These are phyloP conservation scores for Yamadazyma trypodendri DNA, from an alignment of 1,139 yeast genomes.

Conservation along the genomic window DNA sequence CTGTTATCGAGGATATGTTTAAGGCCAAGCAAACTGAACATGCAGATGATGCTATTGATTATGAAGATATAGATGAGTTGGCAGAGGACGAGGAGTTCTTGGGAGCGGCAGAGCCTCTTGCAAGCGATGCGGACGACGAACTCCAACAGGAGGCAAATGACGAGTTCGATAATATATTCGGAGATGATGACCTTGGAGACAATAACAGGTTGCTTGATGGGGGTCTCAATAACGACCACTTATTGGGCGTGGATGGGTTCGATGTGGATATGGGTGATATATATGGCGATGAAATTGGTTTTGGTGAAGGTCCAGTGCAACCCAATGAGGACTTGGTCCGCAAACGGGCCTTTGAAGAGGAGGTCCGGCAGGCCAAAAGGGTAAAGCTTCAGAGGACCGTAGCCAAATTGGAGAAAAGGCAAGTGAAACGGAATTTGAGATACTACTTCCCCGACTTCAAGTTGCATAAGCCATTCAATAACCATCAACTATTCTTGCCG, in stretches of 20 bases:
- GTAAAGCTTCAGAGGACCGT: constrained; percentile 26
- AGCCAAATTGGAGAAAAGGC: constrained; percentile 32
- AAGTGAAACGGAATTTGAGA: constrained; percentile 35
- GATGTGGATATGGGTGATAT: constrained; percentile 40
- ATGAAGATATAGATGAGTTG: constrained; percentile 90
- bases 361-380: constrained; percentile 20
- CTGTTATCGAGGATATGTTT: constrained; percentile 41
- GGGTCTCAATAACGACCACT: constrained; percentile 37
- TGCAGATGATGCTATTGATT: constrained; percentile 93
- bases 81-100: constrained; percentile 76
- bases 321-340: constrained; percentile 15
- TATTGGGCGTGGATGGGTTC: constrained; percentile 43
- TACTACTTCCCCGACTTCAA: constrained; percentile 65
- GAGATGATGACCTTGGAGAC: constrained; percentile 24
- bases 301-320: constrained; percentile 2
- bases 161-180: constrained; percentile 53
- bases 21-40: constrained; percentile 51
- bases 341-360: constrained; percentile 21
- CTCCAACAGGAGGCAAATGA: constrained; percentile 39
- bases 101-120: constrained; percentile 21
- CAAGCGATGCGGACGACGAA: constrained; percentile 22
- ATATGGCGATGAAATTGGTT: constrained; percentile 23
- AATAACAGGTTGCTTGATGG: constrained; percentile 35
- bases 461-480: constrained; percentile 54
- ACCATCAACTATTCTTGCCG: constrained; percentile 68